phyloP scores from a whole-genome alignment of 202 grass and related monocot species.

The Zoysia matrella region DNA sequence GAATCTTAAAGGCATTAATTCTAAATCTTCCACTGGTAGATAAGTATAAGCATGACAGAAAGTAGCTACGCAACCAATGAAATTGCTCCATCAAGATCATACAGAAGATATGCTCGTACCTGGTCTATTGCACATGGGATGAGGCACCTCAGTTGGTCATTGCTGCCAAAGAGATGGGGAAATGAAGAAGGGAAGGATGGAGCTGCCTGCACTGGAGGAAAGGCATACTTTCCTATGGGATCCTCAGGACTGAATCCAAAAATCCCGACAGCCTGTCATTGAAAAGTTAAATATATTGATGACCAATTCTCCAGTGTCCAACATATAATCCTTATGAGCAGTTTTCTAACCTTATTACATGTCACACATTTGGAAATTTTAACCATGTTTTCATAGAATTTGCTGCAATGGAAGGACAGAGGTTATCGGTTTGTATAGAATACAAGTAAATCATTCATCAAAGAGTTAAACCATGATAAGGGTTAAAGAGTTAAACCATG shows the following conservation, averaged over 20 bases:
- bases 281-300: constrained; percentile 20
- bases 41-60: constrained; percentile 17
- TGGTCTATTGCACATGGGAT: too few relatives aligned
- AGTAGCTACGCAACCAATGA: constrained; percentile 2
- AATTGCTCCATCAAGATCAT: constrained; percentile 2
- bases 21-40: not conserved
- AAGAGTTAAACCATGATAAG: not conserved
- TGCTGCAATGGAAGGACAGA: constrained; percentile 52
- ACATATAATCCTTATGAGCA: constrained; percentile 27
- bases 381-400: constrained; percentile 53
- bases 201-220: constrained; percentile 92
- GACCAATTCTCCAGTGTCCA: constrained; percentile 5
- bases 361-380: constrained; percentile 78
- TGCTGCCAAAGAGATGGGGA: constrained; percentile 69
- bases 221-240: constrained; percentile 88
- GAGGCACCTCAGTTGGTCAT: too few relatives aligned
- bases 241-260: constrained; percentile 94
- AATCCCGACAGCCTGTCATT: constrained; percentile 76
- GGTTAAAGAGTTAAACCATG: not conserved
- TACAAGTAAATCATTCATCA: not conserved
- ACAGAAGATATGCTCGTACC: constrained; percentile 46
- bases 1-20: constrained; percentile 7
- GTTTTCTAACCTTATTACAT: constrained; percentile 73
- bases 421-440: constrained; percentile 1
- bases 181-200: constrained; percentile 97